Evolutionary conservation across 345 rosid genomes (phyloP), one percentile per base, ranked within the genome.

Genomic region (Corchorus capsularis): DNA sequence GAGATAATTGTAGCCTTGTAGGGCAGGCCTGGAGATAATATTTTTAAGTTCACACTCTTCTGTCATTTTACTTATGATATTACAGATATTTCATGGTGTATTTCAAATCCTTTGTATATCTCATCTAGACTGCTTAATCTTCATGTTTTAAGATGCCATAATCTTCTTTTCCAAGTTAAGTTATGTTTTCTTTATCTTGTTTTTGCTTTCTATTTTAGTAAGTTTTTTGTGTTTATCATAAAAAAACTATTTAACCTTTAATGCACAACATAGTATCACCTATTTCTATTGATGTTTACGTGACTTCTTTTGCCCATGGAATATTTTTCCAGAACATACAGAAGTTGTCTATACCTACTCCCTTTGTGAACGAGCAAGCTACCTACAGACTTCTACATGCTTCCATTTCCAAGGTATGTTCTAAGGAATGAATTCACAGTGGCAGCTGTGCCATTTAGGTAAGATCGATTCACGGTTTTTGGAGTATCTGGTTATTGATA

Each of bases 311-410:
- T 43, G 27, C 53, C 77, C 76, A n/a, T 83, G 52, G 67, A 78
- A 78, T 46, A 39, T 64, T 79, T 78, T 78, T 78, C 73, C 95
- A 93, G 98, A 93, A 93, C 78, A 82, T 91, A 83, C 96, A 89
- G 79, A 82, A 89, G 47, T 82, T 91, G 79, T 77, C 77, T 78
- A 73, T 93, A 77, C 89, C 97, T 69, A 46, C 56, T 17, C 68
- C 85, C 22, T 20, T 64, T 70, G 78, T 47, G 71, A 85, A 86
- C 78, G 79, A 76, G 75, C 86, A 83, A 22, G 79, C 83, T 54
- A 72, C 80, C n/a, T 77, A 77, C 65, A 81, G 50, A 56, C 87
- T 94, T 79, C 69, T 72, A 41, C 87, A 86, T 82, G 90, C 97
- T 78, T 85, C 93, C 41, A 77, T 87, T 52, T 76, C 74, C 83